A percentile compares a stretch with the other conserved stretches of the same genome.
These are phyloP conservation scores for Hibiscus trionum DNA, from an alignment of 345 rosid species.

Conservation along the genomic window DNA sequence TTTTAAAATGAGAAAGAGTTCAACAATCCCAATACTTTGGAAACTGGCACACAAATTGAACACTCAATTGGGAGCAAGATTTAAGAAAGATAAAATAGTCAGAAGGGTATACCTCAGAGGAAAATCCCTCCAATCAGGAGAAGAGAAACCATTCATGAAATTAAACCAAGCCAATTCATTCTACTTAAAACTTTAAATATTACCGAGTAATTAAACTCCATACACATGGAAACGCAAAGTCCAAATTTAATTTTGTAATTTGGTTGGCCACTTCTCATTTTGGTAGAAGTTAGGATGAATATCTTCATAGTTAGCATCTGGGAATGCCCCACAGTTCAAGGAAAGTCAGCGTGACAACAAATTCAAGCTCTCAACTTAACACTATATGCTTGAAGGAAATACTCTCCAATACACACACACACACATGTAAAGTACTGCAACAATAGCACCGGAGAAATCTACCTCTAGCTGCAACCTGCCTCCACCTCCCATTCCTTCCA, in stretches of 20 bases:
- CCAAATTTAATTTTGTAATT: no score
- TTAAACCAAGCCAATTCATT: neutral
- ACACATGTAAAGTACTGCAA: neutral
- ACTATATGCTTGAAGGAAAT: neutral
- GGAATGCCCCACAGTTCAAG: no score
- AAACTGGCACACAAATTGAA: neutral
- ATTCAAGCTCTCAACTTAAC: no score
- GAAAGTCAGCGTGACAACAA: no score
- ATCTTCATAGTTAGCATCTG: no score
- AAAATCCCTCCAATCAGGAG: neutral
- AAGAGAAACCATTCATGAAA: neutral
- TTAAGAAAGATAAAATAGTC: neutral
- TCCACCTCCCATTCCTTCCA: constrained; percentile 98
- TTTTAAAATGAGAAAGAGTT: neutral
- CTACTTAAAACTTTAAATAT: no score
- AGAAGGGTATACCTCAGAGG: neutral
- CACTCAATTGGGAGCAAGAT: neutral
- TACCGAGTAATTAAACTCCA: no score
- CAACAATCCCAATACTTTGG: neutral
- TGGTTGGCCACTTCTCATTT: no score
- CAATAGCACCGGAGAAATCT: constrained; percentile 18
- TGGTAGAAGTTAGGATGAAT: no score
- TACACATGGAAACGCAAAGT: no score
- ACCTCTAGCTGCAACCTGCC: constrained; percentile 88
- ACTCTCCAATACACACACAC: neutral